Conservation (phyloP, 2,329 filamentous ascomycete species). For the Ophiostoma tasmaniense region DNA sequence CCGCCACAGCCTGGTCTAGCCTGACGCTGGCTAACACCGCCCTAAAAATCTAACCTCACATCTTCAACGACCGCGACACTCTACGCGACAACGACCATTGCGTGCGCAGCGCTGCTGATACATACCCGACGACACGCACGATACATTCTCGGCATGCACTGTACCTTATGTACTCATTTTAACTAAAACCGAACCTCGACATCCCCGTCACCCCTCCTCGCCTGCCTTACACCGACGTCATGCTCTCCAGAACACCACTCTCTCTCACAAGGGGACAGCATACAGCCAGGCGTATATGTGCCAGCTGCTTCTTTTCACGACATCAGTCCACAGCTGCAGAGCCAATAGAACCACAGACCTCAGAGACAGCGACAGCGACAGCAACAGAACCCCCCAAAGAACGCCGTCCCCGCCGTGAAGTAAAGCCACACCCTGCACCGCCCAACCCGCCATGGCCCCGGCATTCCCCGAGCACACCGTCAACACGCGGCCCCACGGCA, state of each 20-base stretch:
- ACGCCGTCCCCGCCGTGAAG: not conserved
- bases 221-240: not conserved
- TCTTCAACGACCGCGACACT: not conserved
- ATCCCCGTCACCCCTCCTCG: not conserved
- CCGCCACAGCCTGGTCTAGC: not conserved
- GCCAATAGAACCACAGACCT: no score
- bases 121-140: no score
- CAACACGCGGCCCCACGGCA: not conserved
- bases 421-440: conserved; percentile 9
- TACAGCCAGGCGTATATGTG: not conserved
- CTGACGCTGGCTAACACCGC: not conserved
- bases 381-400: not conserved
- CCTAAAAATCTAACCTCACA: not conserved
- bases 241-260: not conserved
- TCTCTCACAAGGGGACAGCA: not conserved
- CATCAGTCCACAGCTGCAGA: not conserved
- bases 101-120: not conserved
- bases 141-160: no score
- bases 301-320: not conserved
- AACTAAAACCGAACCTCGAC: not conserved
- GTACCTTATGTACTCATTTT: no score
- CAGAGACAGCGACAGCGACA: not conserved
- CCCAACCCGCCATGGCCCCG: conserved; percentile 14
- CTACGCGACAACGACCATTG: not conserved
- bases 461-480: not conserved